A percentile compares a stretch with the other conserved stretches of the same genome.
phyloP scores from a whole-genome alignment of 768 basidiomycete species.

The Albatrellus ellisii region DNA sequence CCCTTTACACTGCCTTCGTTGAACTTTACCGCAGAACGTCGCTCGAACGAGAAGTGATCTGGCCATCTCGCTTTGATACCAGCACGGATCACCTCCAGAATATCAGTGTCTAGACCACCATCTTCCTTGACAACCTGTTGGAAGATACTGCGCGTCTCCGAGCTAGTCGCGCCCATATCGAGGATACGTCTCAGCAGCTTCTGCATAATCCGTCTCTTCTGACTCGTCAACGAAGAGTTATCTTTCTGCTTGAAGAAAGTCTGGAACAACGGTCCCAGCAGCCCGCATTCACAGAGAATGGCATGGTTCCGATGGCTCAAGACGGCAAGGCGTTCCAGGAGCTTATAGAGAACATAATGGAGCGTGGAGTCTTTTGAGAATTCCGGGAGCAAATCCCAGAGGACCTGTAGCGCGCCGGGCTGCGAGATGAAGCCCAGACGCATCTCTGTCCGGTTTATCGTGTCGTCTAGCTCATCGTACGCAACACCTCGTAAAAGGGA shows the following conservation, averaged over 20 bases:
- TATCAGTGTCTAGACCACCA: constrained; percentile 42
- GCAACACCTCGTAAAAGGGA: constrained; percentile 27
- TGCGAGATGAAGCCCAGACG: constrained; percentile 38
- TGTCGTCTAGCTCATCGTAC: constrained; percentile 29
- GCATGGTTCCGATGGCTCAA: constrained; percentile 60
- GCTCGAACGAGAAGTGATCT: constrained; percentile 61
- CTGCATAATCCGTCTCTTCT: constrained; percentile 42
- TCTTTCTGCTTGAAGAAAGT: constrained; percentile 25
- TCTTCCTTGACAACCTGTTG: constrained; percentile 37
- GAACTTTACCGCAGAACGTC: constrained; percentile 36
- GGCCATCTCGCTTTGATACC: constrained; percentile 71
- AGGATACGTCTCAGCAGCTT: constrained; percentile 56
- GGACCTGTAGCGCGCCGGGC: constrained; percentile 46
- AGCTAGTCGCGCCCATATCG: constrained; percentile 60
- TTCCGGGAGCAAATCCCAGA: constrained; percentile 35
- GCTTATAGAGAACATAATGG: constrained; percentile 41
- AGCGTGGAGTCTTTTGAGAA: constrained; percentile 25
- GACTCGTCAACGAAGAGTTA: constrained; percentile 21
- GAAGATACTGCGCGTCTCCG: constrained; percentile 52
- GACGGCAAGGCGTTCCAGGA: constrained; percentile 48
- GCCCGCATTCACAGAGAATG: constrained; percentile 43
- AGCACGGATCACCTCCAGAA: constrained; percentile 56
- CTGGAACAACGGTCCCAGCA: constrained; percentile 40
- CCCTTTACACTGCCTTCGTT: constrained; percentile 35
- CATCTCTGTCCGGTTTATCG: constrained; percentile 27